phyloP scores from a whole-genome alignment of 2,329 filamentous ascomycete genomes.

The Claviceps fusiformis region DNA sequence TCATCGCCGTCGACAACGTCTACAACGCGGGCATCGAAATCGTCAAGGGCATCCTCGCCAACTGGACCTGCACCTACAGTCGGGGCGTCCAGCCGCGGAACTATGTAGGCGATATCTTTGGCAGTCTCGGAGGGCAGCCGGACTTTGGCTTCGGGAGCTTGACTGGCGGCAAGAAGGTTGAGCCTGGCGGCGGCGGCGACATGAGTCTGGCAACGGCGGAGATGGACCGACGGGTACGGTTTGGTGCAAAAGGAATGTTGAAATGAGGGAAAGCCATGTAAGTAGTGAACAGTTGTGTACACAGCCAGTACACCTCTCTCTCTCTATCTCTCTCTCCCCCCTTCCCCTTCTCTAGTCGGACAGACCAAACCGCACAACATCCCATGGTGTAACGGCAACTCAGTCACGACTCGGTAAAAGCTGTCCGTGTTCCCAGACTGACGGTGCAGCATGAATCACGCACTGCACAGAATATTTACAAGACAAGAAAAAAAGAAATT shows the following conservation, averaged over 20 bases:
- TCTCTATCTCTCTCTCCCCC: too few species aligned
- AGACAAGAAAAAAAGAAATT: neutral
- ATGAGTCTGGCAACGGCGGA: conserved; percentile 14
- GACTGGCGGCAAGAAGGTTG: conserved; percentile 22
- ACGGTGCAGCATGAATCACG: neutral
- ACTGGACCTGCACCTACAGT: conserved; percentile 47
- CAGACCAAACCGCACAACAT: neutral
- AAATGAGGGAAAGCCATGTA: conserved; percentile 7
- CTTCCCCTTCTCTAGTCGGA: neutral
- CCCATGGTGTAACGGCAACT: neutral
- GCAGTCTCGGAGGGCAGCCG: conserved; percentile 49
- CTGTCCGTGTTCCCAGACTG: neutral
- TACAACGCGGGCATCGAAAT: conserved; percentile 53
- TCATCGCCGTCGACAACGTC: conserved; percentile 50
- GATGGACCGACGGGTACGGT: conserved; percentile 14
- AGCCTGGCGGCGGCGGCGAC: conserved; percentile 8
- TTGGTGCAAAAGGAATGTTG: conserved; percentile 12
- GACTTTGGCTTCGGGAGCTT: conserved; percentile 48
- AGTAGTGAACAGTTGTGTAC: neutral
- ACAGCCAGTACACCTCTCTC: too few species aligned
- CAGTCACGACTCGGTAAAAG: neutral
- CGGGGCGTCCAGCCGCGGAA: conserved; percentile 44
- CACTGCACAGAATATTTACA: neutral
- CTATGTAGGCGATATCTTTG: conserved; percentile 61
- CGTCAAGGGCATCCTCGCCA: conserved; percentile 45